A percentile compares a stretch with the other conserved stretches of the same genome.
These are phyloP conservation scores for Urochloa ruziziensis DNA, from an alignment of 176 grass and related monocot species.

Conservation along the genomic window DNA sequence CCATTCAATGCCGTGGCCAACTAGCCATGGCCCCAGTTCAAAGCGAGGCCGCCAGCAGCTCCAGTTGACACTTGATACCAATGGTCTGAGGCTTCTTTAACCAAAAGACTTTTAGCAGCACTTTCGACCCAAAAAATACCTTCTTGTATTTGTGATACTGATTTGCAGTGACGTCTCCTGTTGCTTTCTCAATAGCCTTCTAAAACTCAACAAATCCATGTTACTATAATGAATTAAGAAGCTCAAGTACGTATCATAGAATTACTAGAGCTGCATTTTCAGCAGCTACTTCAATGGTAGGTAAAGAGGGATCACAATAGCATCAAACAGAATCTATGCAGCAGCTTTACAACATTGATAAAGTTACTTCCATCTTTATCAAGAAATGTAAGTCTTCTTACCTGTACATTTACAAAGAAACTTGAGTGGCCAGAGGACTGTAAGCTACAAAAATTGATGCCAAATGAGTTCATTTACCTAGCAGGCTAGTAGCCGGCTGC, in stretches of 20 bases:
- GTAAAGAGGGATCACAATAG: neutral
- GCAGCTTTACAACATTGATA: neutral
- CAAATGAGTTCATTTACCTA: no score
- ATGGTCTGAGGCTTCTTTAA: no score
- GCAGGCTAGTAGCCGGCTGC: no score
- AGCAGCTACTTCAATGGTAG: neutral
- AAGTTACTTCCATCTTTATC: neutral
- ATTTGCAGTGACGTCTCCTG: neutral
- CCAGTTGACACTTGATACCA: no score
- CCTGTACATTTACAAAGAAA: constrained; percentile 87
- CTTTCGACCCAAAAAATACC: no score
- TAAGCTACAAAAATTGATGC: no score
- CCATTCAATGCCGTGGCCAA: no score
- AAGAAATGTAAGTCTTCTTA: neutral
- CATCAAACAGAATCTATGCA: neutral
- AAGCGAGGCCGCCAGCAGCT: no score
- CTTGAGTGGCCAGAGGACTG: constrained; percentile 73
- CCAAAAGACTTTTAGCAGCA: no score
- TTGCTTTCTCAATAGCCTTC: neutral
- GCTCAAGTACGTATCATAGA: no score
- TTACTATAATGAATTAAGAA: no score
- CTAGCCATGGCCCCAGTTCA: no score
- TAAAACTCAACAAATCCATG: neutral
- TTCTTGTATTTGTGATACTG: neutral
- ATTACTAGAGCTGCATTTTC: neutral